These are phyloP conservation scores for Podospora pseudopauciseta DNA, from an alignment of 495 filamentous ascomycete genomes.

Conservation along the genomic window DNA sequence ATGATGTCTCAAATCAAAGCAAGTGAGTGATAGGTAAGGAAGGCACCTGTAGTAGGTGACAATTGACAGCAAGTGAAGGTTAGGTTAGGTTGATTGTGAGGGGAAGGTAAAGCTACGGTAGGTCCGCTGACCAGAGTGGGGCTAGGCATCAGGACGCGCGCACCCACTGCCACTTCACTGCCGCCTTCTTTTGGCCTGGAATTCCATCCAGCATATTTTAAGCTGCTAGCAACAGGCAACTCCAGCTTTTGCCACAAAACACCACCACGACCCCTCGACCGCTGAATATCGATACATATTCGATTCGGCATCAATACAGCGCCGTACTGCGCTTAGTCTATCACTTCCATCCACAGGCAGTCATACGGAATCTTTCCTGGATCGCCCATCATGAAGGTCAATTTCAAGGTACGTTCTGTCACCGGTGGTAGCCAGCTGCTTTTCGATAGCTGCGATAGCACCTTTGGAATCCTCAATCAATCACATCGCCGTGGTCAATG, in stretches of 20 bases:
- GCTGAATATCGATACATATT: not conserved
- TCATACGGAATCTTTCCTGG: not conserved
- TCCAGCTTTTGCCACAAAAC: slow-evolving; percentile 20
- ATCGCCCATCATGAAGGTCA: slow-evolving; percentile 49
- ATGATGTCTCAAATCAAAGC: not conserved
- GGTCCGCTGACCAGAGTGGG: slow-evolving; percentile 10
- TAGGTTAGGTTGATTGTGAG: not conserved
- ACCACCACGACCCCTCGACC: slow-evolving; percentile 7
- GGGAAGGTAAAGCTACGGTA: not conserved
- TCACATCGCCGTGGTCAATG: not conserved
- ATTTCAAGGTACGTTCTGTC: slow-evolving; percentile 43
- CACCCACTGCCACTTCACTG: not conserved
- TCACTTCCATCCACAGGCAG: not conserved
- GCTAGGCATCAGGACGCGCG: not conserved
- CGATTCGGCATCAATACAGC: not conserved
- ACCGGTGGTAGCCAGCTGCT: not conserved
- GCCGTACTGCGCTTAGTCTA: not conserved
- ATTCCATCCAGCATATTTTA: not conserved
- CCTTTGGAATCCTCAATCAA: not conserved
- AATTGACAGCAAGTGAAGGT: not conserved
- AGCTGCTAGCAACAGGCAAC: not conserved
- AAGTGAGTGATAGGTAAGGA: too few species aligned
- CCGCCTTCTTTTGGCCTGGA: not conserved
- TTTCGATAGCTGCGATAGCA: not conserved
- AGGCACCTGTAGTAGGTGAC: not conserved